Evolutionary conservation across 768 basidiomycete species (phyloP).

Genomic region (Mrakia gelida): DNA sequence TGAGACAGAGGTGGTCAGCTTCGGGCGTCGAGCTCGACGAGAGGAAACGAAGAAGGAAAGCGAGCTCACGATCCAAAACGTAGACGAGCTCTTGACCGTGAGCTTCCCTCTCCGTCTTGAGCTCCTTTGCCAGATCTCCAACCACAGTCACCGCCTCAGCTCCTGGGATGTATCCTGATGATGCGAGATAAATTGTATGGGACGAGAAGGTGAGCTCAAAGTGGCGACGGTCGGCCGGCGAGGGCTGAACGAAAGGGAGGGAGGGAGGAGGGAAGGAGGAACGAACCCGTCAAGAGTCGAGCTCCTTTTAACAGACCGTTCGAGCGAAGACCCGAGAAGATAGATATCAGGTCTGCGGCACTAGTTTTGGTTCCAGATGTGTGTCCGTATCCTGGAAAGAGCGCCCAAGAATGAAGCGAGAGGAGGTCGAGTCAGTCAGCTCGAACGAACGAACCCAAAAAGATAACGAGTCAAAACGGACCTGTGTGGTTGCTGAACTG

Average conservation of each 20-base stretch:
- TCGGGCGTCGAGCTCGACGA: not conserved
- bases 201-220: not conserved
- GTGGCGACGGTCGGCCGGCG: too few relatives aligned
- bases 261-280: not conserved
- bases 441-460: not conserved
- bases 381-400: constrained; percentile 68
- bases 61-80: constrained; percentile 77
- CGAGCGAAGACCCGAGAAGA: constrained; percentile 67
- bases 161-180: constrained; percentile 76
- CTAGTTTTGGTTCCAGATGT: constrained; percentile 74
- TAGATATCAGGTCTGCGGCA: constrained; percentile 66
- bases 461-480: constrained; percentile 41
- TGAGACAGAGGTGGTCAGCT: not conserved
- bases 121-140: constrained; percentile 56
- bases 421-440: not conserved
- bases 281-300: constrained; percentile 72
- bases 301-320: constrained; percentile 70
- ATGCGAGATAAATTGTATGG: not conserved
- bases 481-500: constrained; percentile 94
- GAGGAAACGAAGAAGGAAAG: not conserved
- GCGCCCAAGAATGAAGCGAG: too few relatives aligned
- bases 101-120: constrained; percentile 41
- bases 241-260: not conserved
- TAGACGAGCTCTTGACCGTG: constrained; percentile 61
- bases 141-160: constrained; percentile 71